Conservation (phyloP, 2,329 filamentous ascomycete species). For the Penicillium freii region DNA sequence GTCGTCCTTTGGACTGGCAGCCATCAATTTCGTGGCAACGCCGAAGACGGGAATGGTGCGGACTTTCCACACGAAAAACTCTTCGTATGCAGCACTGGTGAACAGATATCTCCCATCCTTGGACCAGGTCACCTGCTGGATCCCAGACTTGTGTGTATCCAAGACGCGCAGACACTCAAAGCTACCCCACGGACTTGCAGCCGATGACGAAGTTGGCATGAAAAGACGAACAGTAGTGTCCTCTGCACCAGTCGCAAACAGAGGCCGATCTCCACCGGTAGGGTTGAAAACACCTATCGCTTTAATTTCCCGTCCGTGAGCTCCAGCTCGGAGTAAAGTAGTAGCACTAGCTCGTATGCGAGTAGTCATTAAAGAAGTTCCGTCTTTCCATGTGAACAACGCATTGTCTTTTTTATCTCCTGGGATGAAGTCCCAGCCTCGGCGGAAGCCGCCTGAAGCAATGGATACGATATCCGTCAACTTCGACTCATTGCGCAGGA, state of each 20-base stretch:
- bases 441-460: constrained; percentile 81
- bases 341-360: constrained; percentile 44
- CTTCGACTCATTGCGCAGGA: constrained; percentile 74
- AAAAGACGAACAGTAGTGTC: constrained; percentile 75
- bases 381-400: constrained; percentile 73
- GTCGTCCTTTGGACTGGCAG: constrained; percentile 48
- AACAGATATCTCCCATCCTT: constrained; percentile 67
- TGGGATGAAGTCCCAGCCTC: constrained; percentile 64
- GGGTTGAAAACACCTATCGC: constrained; percentile 50
- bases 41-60: constrained; percentile 53
- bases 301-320: constrained; percentile 86
- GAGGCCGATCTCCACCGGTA: constrained; percentile 14
- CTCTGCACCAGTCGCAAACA: constrained; percentile 68
- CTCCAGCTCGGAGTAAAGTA: constrained; percentile 61
- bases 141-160: constrained; percentile 75
- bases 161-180: constrained; percentile 62
- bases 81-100: constrained; percentile 82
- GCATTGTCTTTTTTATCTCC: constrained; percentile 37
- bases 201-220: constrained; percentile 16
- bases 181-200: constrained; percentile 20
- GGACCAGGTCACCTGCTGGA: constrained; percentile 79
- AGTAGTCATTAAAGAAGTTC: constrained; percentile 53
- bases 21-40: constrained; percentile 54
- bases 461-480: constrained; percentile 69
- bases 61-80: constrained; percentile 82